Conservation (phyloP, 352 stramenopile species). For the Phytophthora boehmeriae region DNA sequence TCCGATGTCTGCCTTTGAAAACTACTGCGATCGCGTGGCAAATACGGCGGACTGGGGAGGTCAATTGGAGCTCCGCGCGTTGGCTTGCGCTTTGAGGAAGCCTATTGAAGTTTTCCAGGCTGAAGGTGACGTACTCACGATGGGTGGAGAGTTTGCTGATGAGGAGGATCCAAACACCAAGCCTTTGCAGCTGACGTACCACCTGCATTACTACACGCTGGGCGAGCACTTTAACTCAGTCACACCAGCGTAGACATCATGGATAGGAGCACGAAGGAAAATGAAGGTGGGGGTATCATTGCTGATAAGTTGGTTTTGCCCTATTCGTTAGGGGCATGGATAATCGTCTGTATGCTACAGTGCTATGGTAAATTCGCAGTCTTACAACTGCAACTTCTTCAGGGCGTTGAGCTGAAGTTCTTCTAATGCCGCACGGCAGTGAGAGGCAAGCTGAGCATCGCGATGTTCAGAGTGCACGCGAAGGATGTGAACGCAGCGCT, state of each 20-base stretch:
- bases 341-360: conserved; percentile 31
- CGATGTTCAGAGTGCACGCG: conserved; percentile 60
- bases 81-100: conserved; percentile 83
- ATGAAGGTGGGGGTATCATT: background rate
- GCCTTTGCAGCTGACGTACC: conserved; percentile 93
- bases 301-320: background rate
- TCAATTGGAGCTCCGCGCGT: conserved; percentile 95
- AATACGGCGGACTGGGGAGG: conserved; percentile 96
- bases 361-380: conserved; percentile 3
- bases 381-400: conserved; percentile 17
- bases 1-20: conserved; percentile 65
- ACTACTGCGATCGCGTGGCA: conserved; percentile 93
- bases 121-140: conserved; percentile 85
- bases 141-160: conserved; percentile 84
- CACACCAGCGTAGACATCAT: conserved; percentile 11
- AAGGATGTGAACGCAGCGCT: conserved; percentile 46
- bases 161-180: conserved; percentile 40
- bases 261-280: background rate
- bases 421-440: conserved; percentile 63
- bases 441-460: conserved; percentile 61
- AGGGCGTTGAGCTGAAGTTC: conserved; percentile 24
- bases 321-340: background rate
- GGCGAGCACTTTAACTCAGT: conserved; percentile 99
- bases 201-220: conserved; percentile 98
- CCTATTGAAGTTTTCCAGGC: conserved; percentile 95